Evolutionary conservation across 441 rosid species (phyloP), one percentile per base, ranked within the genome.

Genomic region (Populus tomentosa): DNA sequence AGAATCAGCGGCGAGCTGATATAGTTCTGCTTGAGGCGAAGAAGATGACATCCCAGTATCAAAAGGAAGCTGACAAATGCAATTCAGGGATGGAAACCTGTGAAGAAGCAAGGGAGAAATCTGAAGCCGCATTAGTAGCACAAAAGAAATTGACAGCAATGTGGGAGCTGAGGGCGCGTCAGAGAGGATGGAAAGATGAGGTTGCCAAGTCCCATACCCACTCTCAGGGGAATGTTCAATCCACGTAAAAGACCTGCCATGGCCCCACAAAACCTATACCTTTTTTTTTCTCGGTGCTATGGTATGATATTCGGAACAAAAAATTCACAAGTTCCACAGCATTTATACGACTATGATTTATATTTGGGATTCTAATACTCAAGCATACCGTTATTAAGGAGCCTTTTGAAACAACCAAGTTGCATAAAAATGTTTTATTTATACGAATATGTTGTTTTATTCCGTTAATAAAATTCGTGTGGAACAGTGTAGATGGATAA

Each of bases 51-150:
- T 95, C 99, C 4, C 94, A 91, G 80, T 95, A 90, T 83, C 99
- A 92, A 71, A 93, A 95, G 81, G 99, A 95, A 84, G 99, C 98
- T 26, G 99, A 95, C 88, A 95, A 93, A 78, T 93, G 98, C 82
- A 95, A 90, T 82, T 90, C 98, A 0, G 99, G 98, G 56, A 93
- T 95, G 98, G 99, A 91, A 85, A 93, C 98, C 4, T 93, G 98
- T 78, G 98, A 95, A 84, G 99, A 87, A 84, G 97, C 98, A 9
- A 85, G 99, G 84, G 99, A 95, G 80, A 95, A 89, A 78, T 83
- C 98, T 0, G 98, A 92, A 80, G 88, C 83, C 24, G 85, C 95
- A 28, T 84, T 92, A 72, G 88, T 71, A 24, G 88, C 87, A 40
- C 98, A 92, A 78, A 93, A 87, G 96, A 95, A 91, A 80, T 68